Base-by-base conservation (phyloP, 1,284 basidiomycete genomes). In the Melampsora allii-populina region DNA sequence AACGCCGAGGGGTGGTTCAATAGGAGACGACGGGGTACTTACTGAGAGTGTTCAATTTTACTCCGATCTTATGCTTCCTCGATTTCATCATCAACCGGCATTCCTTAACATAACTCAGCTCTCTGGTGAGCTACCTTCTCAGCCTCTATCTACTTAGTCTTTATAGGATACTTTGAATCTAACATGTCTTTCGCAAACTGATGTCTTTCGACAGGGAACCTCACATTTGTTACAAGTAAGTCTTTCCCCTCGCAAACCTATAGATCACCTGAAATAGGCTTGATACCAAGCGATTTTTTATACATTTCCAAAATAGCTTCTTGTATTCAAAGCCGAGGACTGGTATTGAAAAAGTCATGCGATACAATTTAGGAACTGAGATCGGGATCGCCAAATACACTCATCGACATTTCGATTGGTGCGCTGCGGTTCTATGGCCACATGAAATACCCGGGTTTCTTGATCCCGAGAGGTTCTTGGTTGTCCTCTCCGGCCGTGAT, bases 211-310 rank as follows among this genome's bases (percentile, higher is more conserved):
- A 53, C 36, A 72, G 71, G 71, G 71, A 73, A 29, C 50, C 50
- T 9, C 19, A 73, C 50, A 56, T 66, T 59, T 73, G 71, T 42
- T 66, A 73, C 53, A 73, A 73, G 69, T 73, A 24, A 63, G 68
- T 48, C 7, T 21, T 10, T 60, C 7, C 46, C 19, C 14, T 45
- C 21, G 7, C 5, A 21, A 9, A 21, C 27, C n/a, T 14, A 45
- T 14, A n/a, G 36, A 45, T 14, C 46, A 14, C 56, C 12, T 46
- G 5, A 17, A n/a, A 19, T 29, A 27, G 1, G 7, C 27, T 56
- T 42, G 39, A 29, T 60, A 5, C 9, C 5, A 59, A 29, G 31
- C 3, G 24, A 59, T 60, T 5, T 68, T 46, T 21, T 10, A 56
- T 56, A 56, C 27, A 56, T 19, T 29, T 5, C 50, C 50, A 56